Evolutionary conservation across 768 basidiomycete species (phyloP).

Genomic region (Lentinula aciculospora): DNA sequence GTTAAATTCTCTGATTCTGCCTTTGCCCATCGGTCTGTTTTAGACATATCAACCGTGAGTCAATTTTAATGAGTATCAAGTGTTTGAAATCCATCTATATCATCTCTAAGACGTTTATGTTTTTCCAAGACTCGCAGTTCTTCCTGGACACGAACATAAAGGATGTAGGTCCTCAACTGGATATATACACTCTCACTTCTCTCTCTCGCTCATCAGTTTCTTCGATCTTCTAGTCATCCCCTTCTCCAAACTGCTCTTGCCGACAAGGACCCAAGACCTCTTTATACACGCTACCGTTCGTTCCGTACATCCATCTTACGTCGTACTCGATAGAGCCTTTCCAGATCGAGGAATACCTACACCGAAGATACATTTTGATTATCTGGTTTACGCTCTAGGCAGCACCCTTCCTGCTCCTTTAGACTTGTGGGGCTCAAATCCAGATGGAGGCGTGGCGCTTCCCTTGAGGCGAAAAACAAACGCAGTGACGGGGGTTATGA

Average conservation of each 20-base stretch:
- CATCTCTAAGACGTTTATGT: constrained; percentile 45
- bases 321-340: constrained; percentile 43
- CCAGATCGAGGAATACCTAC: constrained; percentile 37
- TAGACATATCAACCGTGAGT: constrained; percentile 45
- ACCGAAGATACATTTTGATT: constrained; percentile 42
- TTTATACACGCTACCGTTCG: neutral
- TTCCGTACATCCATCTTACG: constrained; percentile 19
- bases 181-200: neutral
- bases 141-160: constrained; percentile 60
- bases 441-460: neutral
- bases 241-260: constrained; percentile 33
- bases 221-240: constrained; percentile 47
- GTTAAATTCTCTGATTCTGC: neutral
- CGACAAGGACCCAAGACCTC: neutral
- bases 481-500: neutral
- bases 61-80: neutral
- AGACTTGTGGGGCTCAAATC: constrained; percentile 40
- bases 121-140: constrained; percentile 50
- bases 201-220: too few relatives aligned
- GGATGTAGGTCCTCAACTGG: constrained; percentile 37
- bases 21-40: neutral
- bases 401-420: constrained; percentile 50
- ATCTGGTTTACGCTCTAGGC: constrained; percentile 56
- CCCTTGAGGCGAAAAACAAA: too few relatives aligned
- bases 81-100: neutral